Conservation (phyloP, 1,139 yeast genomes). For the Yamadazyma trypodendri region DNA sequence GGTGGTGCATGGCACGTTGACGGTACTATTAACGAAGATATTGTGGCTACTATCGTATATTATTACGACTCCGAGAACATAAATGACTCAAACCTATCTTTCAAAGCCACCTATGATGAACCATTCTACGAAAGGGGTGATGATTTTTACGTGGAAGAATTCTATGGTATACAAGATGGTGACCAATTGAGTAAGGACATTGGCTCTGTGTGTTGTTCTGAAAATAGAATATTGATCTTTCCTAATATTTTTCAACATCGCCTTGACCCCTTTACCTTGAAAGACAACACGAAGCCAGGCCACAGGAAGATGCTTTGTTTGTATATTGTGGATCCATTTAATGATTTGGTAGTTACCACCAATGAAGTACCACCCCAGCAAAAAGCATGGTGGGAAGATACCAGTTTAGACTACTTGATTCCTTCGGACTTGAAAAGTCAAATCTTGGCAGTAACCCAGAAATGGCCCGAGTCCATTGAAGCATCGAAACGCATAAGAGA, state of each 20-base stretch:
- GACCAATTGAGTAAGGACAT: conserved; percentile 20
- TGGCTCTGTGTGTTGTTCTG: conserved; percentile 26
- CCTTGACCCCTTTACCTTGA: conserved; percentile 38
- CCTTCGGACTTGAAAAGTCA: conserved; percentile 12
- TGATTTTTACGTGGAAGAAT: conserved; percentile 19
- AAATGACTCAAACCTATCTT: conserved; percentile 31
- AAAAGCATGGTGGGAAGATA: conserved; percentile 34
- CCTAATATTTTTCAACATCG: conserved; percentile 43
- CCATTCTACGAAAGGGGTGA: conserved; percentile 41
- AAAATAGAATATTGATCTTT: conserved; percentile 34
- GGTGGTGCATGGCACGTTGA: conserved; percentile 50
- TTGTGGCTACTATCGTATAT: conserved; percentile 41
- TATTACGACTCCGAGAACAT: conserved; percentile 44
- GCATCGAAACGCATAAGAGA: conserved; percentile 27
- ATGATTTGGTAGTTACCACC: conserved; percentile 27
- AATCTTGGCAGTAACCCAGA: conserved; percentile 10
- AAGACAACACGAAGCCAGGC: conserved; percentile 35
- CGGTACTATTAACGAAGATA: conserved; percentile 43
- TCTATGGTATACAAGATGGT: conserved; percentile 32
- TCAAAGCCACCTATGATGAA: conserved; percentile 31
- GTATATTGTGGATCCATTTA: conserved; percentile 40
- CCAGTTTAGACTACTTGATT: conserved; percentile 14
- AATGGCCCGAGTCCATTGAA: conserved; percentile 22
- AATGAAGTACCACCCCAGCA: conserved; percentile 44
- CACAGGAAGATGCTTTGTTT: conserved; percentile 41